These are phyloP conservation scores for Podila verticillata DNA, from an alignment of 192 early-diverging fungal species.

Conservation along the genomic window DNA sequence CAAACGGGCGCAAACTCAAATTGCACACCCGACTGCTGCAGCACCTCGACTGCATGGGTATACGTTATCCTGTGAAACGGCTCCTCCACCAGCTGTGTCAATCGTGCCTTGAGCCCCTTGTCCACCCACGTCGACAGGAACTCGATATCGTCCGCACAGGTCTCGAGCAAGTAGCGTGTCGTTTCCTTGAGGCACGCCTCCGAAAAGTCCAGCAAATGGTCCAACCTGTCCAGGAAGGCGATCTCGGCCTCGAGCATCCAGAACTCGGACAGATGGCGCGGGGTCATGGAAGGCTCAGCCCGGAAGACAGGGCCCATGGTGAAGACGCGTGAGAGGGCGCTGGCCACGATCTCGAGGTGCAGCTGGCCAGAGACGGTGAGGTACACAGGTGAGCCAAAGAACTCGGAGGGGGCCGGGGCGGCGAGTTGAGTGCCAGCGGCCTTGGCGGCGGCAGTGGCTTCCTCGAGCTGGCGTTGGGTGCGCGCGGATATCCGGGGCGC, in stretches of 20 bases:
- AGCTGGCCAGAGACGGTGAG: constrained; percentile 89
- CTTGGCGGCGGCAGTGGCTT: neutral
- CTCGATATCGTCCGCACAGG: constrained; percentile 61
- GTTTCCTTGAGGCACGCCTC: constrained; percentile 71
- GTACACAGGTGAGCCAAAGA: constrained; percentile 80
- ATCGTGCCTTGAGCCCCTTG: constrained; percentile 47
- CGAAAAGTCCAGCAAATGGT: constrained; percentile 72
- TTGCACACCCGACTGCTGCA: constrained; percentile 60
- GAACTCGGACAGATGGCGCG: constrained; percentile 90
- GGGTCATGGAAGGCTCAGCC: constrained; percentile 83
- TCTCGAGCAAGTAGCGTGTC: constrained; percentile 65
- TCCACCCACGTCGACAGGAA: constrained; percentile 72
- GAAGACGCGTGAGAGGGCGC: constrained; percentile 79
- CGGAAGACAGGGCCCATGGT: constrained; percentile 86
- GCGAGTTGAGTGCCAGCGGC: neutral
- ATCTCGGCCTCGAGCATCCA: constrained; percentile 95
- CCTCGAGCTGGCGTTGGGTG: constrained; percentile 16
- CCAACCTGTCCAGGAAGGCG: constrained; percentile 72
- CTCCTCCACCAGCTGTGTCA: constrained; percentile 51
- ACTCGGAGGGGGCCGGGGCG: constrained; percentile 58
- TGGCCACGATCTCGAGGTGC: constrained; percentile 81
- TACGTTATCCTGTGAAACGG: constrained; percentile 82
- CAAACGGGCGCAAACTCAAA: constrained; percentile 76
- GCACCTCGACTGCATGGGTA: constrained; percentile 77
- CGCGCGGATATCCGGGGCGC: constrained; percentile 41